Base-by-base conservation (phyloP, 306 rosid genomes). In the Styphnolobium japonicum region DNA sequence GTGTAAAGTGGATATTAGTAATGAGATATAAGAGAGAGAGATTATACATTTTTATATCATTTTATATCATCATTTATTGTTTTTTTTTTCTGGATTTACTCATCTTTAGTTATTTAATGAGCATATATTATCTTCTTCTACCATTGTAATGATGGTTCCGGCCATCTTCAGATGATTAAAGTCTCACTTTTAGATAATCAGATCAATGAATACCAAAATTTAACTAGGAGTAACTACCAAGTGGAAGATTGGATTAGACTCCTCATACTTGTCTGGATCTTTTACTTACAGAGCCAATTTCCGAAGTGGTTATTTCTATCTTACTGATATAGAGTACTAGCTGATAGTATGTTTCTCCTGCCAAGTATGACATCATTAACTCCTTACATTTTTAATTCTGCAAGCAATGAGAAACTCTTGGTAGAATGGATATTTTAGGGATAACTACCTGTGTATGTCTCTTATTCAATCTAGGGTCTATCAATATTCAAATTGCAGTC, bases 301-400 rank as follows among this genome's bases (percentile, higher is more conserved):
- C 42, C 15, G 19, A 52, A 39, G 16, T 51, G 48, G 60, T 80
- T 56, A 53, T 80, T 75, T 69, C 22, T 45, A 42, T 66, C 55
- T 14, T 36, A 4, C 48, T 43, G 6, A 1, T 2, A 2, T 1
- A 11, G 51, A n/a, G 55, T 19, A n/a, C 75, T 14, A 49, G 40
- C 40, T 52, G 27, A 43, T 51, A 21, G 7, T 27, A 7, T 53
- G 23, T 23, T 62, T 34, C 2, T 40, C 51, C 16, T 65, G 52
- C 8, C 36, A 62, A 64, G 37, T 33, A 34, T 65, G 33, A 14
- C 37, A 39, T 53, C 23, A 10, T 48, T 70, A 16, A 18, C 53
- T 79, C 43, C 46, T 31, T 45, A 58, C 40, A 4, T 64, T 57
- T 48, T 70, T 67, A 79, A 55, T 34, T 43, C n/a, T 43, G 10